Evolutionary conservation across 202 grass and related monocot species (phyloP), one percentile per base, ranked within the genome.

Genomic region (Saccharum hybrid): DNA sequence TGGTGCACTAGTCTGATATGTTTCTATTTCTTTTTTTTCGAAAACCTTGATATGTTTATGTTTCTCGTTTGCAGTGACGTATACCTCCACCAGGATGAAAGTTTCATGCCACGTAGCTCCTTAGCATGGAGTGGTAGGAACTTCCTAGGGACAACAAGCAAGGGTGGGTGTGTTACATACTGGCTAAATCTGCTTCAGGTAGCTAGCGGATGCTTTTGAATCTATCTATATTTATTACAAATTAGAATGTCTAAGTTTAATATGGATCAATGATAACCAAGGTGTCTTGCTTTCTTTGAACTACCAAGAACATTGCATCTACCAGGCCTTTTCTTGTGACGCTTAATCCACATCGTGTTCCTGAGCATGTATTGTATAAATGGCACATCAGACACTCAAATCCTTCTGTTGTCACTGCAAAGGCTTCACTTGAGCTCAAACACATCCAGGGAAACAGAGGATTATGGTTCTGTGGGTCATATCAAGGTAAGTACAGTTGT

Each of bases 151-250:
- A 87, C 87, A 28, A 97, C 86, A 2, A 80, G 71, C 22, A 88
- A 28, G 2, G 84, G 90, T 1, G 88, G 89, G 40, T 92, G 82
- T 73, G 75, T 97, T 71, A 97, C 94, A 65, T 94, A 97, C 84
- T 97, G 92, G 94, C 65, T 97, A 49, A 94, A 97, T 64, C 40
- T 94, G 10, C 82, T 97, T 51, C 94, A 97, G 92, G 94, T 94
- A 52, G 36, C 19, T 6, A 40, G 8, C 36, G 1, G 4, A 19
- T 67, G n/a, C 8, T 4, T 21, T 40, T 36, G 8, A 8, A 68
- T 0, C 16, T 10, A 4, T 40, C 34, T 68, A 68, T 39, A 68
- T 68, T 68, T 68, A 12, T 68, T 12, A 40, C 18, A 18, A 22
- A 68, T 0, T 9, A 22, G 8, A 12, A 37, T 40, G 18, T 6